Evolutionary conservation across 495 filamentous ascomycete genomes (phyloP).

Genomic region (Xylaria curta): DNA sequence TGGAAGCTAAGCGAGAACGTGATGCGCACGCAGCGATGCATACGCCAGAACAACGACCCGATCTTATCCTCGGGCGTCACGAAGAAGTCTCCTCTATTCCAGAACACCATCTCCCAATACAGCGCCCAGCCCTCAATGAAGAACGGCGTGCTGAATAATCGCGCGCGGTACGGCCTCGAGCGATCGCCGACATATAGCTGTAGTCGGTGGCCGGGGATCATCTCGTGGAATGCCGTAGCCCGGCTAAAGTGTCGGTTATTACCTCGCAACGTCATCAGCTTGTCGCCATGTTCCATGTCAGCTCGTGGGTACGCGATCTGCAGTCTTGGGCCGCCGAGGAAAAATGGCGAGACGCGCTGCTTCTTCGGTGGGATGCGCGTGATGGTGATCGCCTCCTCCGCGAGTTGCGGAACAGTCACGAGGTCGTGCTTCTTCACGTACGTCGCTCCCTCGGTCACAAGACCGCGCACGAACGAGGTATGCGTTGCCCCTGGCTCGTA

Average conservation of each 20-base stretch:
- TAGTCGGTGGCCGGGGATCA: constrained; percentile 61
- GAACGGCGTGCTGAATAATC: constrained; percentile 58
- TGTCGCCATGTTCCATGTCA: constrained; percentile 55
- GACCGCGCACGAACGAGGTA: constrained; percentile 49
- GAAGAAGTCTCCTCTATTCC: constrained; percentile 48
- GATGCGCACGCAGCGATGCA: constrained; percentile 61
- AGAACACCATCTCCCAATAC: constrained; percentile 61
- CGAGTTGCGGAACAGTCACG: constrained; percentile 57
- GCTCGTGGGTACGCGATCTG: constrained; percentile 58
- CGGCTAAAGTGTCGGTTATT: constrained; percentile 60
- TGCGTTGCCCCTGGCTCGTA: constrained; percentile 58
- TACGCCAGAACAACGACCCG: constrained; percentile 60
- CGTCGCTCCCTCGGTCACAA: constrained; percentile 47
- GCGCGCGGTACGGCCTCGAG: constrained; percentile 49
- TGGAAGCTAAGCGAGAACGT: constrained; percentile 60
- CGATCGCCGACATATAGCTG: constrained; percentile 53
- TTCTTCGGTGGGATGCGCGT: constrained; percentile 56
- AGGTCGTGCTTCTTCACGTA: constrained; percentile 55
- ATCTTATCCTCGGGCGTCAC: constrained; percentile 53
- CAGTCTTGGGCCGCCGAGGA: constrained; percentile 56
- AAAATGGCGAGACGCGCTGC: constrained; percentile 60
- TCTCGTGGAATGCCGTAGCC: constrained; percentile 61
- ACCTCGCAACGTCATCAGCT: constrained; percentile 60
- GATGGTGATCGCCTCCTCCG: constrained; percentile 57
- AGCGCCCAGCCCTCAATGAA: constrained; percentile 62